Conservation (phyloP, 371 early-diverging fungal genomes). For the Circinella umbellata region DNA sequence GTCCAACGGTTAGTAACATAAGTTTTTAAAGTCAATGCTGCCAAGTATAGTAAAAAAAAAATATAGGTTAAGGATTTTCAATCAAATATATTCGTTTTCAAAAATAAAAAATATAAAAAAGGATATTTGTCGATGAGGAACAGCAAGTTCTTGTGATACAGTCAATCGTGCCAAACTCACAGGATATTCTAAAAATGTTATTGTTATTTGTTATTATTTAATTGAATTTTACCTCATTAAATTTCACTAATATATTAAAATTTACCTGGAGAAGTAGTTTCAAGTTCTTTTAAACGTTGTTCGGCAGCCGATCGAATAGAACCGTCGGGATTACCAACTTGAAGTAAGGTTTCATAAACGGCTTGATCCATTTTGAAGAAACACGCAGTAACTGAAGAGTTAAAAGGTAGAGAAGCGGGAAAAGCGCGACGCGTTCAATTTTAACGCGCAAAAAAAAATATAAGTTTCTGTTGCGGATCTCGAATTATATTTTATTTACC, state of each 20-base stretch:
- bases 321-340: conserved; percentile 70
- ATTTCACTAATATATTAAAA: too few relatives aligned
- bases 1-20: conserved; percentile 86
- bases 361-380: conserved; percentile 68
- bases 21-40: conserved; percentile 79
- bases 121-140: conserved; percentile 80
- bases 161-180: conserved; percentile 72
- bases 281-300: conserved; percentile 69
- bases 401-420: neutral
- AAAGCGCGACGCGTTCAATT: neutral
- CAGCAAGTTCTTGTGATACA: conserved; percentile 63
- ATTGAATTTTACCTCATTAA: neutral
- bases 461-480: too few relatives aligned
- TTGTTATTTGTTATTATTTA: neutral
- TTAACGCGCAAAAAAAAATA: too few relatives aligned
- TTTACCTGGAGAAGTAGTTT: conserved; percentile 62
- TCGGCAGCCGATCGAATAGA: conserved; percentile 75
- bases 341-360: conserved; percentile 72
- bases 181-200: conserved; percentile 54
- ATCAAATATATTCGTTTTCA: too few relatives aligned
- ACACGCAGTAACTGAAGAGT: neutral
- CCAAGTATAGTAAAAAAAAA: conserved; percentile 47
- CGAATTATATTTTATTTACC: too few relatives aligned
- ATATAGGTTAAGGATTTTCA: conserved; percentile 35
- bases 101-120: conserved; percentile 27